Conservation (phyloP, 2,329 filamentous ascomycete genomes). For the Lasiodiplodia sp. region DNA sequence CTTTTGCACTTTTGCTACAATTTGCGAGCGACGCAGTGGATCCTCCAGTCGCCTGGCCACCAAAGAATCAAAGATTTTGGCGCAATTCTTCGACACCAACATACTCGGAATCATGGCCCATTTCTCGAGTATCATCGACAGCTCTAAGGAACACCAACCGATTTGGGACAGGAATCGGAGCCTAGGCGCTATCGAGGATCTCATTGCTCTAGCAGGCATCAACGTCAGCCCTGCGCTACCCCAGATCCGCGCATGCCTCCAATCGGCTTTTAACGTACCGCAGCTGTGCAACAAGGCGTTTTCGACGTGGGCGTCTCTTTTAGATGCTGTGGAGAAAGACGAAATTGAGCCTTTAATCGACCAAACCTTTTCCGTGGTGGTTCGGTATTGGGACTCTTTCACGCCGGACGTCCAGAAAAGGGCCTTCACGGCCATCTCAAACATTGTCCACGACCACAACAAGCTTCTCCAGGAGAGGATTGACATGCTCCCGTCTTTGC, state of each 20-base stretch:
- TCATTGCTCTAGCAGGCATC: conserved; percentile 77
- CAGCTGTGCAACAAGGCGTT: conserved; percentile 82
- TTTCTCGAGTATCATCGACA: conserved; percentile 80
- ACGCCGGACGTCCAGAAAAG: conserved; percentile 65
- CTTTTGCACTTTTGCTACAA: conserved; percentile 53
- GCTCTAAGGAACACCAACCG: conserved; percentile 64
- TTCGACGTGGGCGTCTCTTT: conserved; percentile 81
- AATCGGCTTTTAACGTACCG: conserved; percentile 79
- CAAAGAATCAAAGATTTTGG: conserved; percentile 66
- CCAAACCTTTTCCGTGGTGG: conserved; percentile 87
- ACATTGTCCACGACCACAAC: conserved; percentile 70
- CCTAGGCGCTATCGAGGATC: conserved; percentile 84
- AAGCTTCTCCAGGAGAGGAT: conserved; percentile 70
- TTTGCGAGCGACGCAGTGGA: conserved; percentile 59
- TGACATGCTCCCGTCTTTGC: conserved; percentile 79
- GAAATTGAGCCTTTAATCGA: conserved; percentile 83
- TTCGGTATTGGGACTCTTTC: conserved; percentile 78
- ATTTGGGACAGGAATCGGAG: conserved; percentile 76
- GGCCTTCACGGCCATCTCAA: conserved; percentile 69
- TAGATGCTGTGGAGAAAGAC: conserved; percentile 72
- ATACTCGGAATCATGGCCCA: conserved; percentile 86
- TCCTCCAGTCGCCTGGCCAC: conserved; percentile 50
- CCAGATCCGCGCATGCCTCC: conserved; percentile 92
- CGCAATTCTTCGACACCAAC: conserved; percentile 80
- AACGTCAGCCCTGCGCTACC: conserved; percentile 82